A percentile compares a stretch with the other conserved stretches of the same genome.
Evolutionary conservation across 768 basidiomycete species (phyloP).

Genomic region (Amylocystis lapponica): DNA sequence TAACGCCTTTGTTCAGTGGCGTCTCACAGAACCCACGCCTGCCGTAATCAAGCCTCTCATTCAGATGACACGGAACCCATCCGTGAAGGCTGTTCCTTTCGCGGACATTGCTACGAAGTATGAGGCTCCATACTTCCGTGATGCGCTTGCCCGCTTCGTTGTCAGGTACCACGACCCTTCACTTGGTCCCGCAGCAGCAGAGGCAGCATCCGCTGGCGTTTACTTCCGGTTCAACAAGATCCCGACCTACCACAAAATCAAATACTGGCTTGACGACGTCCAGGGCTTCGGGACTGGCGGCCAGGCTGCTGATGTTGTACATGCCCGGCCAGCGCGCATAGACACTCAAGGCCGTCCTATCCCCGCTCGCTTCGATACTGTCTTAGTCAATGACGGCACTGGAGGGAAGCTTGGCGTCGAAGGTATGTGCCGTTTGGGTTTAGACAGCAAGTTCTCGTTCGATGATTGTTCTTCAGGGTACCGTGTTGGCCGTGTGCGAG

Average conservation of each 20-base stretch:
- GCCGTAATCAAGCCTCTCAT: too few relatives aligned
- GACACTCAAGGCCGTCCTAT: neutral
- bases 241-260: slow-evolving; percentile 9
- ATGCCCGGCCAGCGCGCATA: neutral
- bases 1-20: too few relatives aligned
- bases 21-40: too few relatives aligned
- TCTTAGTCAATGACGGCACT: slow-evolving; percentile 1
- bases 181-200: neutral
- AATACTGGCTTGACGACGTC: neutral
- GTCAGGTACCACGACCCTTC: neutral
- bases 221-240: neutral
- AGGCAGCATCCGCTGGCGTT: neutral
- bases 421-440: too few relatives aligned
- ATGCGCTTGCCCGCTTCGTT: slow-evolving; percentile 7
- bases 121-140: slow-evolving; percentile 1
- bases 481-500: slow-evolving; percentile 23
- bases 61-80: too few relatives aligned
- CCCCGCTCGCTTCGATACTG: slow-evolving; percentile 5
- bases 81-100: neutral
- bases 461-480: too few relatives aligned
- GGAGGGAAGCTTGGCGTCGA: neutral
- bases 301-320: too few relatives aligned
- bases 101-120: neutral
- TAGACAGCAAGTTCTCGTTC: too few relatives aligned
- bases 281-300: neutral